phyloP scores from a whole-genome alignment of 2,329 filamentous ascomycete species.

The Neonectria hederae region DNA sequence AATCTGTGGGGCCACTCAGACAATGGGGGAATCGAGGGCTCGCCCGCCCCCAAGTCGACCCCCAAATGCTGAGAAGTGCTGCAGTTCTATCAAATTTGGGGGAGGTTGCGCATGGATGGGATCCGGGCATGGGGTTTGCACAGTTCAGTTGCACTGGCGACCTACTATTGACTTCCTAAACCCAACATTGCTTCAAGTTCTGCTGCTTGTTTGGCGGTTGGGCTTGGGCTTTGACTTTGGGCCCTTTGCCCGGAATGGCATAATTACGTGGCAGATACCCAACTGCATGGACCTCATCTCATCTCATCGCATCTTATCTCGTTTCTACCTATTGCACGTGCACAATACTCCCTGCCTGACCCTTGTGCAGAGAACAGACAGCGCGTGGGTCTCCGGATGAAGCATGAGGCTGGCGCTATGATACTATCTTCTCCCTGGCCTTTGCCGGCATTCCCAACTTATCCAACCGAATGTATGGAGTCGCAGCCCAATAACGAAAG shows the following conservation, averaged over 20 bases:
- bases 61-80: conserved; percentile 31
- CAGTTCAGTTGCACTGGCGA: too few relatives aligned
- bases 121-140: neutral
- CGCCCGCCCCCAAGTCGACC: conserved; percentile 35
- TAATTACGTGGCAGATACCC: neutral
- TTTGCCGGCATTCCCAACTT: neutral
- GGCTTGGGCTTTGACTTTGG: too few relatives aligned
- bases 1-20: conserved; percentile 31
- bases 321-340: neutral
- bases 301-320: conserved; percentile 18
- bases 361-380: neutral
- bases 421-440: neutral
- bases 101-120: conserved; percentile 13
- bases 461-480: neutral
- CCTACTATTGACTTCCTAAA: neutral
- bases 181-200: neutral
- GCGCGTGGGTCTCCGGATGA: neutral
- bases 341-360: neutral
- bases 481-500: neutral
- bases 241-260: conserved; percentile 1
- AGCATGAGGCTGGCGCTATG: neutral
- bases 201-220: neutral
- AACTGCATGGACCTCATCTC: conserved; percentile 4
- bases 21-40: conserved; percentile 8
- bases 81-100: conserved; percentile 33